Base-by-base conservation (phyloP, 345 rosid species). In the Turritis glabra region DNA sequence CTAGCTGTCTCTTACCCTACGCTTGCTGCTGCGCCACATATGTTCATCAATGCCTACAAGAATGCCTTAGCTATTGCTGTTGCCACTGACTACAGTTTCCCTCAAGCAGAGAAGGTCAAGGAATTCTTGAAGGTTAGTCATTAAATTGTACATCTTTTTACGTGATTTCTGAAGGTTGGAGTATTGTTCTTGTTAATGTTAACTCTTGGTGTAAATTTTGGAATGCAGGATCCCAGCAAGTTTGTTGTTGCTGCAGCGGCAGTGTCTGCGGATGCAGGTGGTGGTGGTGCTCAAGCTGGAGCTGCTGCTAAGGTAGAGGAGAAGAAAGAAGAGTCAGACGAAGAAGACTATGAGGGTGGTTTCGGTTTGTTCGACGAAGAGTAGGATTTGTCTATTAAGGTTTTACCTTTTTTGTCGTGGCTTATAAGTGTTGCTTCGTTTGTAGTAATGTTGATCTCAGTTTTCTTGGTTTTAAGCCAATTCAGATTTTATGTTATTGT, bases 11-110 rank as follows among this genome's bases (percentile, higher is more conserved):
- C 96, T 13, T 92, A 84, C 81, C 98, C 98, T 7, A 90, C 94
- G 6, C 75, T 90, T 26, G 94, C 96, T 41, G 98, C 96, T 30
- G 94, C 89, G 1, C 94, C 96, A 0, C 92, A 90, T 63, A 90
- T 92, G 98, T 85, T 92, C 78, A 79, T 90, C 85, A 92, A 92
- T 69, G 96, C 86, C 17, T 90, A 90, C 85, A 90, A 92, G 88
- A 92, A 90, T 19, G 84, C 82, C n/a, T 77, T 92, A 22, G 78
- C 98, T 14, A 57, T 92, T 7, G 88, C 96, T 8, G 80, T 92
- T 58, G 87, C 83, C 14, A 88, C 96, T 1, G 92, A 90, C 18
- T 92, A 86, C 55, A 80, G 91, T 0, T 90, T 77, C 85, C 90
- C 92, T 1, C 91, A 84, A 65, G 96, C 98, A 7, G 98, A 92